Percentiles rank a stretch among this genome's conserved stretches.
phyloP scores from a whole-genome alignment of 1,139 yeast genomes.

The Arxiozyma heterogenica region DNA sequence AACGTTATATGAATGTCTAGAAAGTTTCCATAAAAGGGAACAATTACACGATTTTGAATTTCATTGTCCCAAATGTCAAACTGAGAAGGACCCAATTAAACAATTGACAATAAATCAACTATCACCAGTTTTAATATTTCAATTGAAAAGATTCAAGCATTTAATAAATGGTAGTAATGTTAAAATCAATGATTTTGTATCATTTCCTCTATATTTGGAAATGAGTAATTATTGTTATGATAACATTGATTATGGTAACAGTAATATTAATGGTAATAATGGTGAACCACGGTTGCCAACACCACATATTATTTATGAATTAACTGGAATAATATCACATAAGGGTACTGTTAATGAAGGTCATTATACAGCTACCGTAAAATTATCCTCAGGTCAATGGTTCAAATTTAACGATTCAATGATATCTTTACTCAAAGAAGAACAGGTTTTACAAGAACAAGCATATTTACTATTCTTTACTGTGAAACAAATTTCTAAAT shows the following conservation, averaged over 20 bases:
- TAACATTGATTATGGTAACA: conserved; percentile 9
- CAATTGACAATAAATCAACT: conserved; percentile 56
- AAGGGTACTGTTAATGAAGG: conserved; percentile 92
- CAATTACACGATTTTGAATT: conserved; percentile 59
- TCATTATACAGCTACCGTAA: conserved; percentile 76
- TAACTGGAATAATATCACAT: conserved; percentile 81
- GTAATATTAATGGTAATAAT: conserved; percentile 27
- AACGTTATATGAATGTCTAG: conserved; percentile 54
- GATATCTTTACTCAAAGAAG: conserved; percentile 56
- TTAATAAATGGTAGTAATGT: conserved; percentile 41
- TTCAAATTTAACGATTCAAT: conserved; percentile 84
- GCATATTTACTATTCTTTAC: conserved; percentile 79
- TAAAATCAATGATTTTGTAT: conserved; percentile 68
- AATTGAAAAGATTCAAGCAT: conserved; percentile 82
- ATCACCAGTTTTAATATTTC: conserved; percentile 75
- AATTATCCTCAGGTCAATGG: conserved; percentile 69
- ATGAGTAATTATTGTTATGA: conserved; percentile 50
- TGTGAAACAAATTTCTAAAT: conserved; percentile 29
- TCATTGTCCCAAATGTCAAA: conserved; percentile 57
- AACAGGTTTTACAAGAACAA: conserved; percentile 56
- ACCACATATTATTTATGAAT: conserved; percentile 49
- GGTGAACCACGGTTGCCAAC: conserved; percentile 5
- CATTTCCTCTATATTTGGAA: conserved; percentile 64
- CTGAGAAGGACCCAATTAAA: conserved; percentile 57
- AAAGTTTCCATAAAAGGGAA: conserved; percentile 69